Evolutionary conservation across 2,329 filamentous ascomycete species (phyloP), one percentile per base, ranked within the genome.

Genomic region (Decorospora gaudefroyi): DNA sequence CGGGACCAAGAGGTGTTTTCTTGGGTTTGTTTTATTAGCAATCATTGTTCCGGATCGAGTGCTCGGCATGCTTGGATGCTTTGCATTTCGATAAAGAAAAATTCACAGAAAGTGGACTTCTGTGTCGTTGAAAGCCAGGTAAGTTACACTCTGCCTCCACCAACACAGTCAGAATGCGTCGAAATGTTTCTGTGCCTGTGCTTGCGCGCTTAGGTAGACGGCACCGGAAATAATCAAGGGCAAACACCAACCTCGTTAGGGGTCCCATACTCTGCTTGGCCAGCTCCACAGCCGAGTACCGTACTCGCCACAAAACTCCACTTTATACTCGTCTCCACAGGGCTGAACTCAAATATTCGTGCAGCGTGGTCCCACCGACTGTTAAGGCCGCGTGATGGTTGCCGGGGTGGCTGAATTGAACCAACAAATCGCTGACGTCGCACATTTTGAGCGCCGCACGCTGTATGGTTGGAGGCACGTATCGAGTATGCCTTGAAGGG

Each of bases 401-500:
- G 32, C 27, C 33, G 43, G 35, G 23, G 29, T 40, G 35, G 33
- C 46, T 39, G 40, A 27, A 38, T 36, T 21, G 47, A 30, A 26
- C 10, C 19, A 18, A 32, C 42, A 50, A 40, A 45, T 53, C 43
- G 42, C 39, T 55, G 54, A 51, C 51, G 49, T 53, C 36, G 48
- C 33, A 35, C 27, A 48, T 44, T 36, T 31, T 15, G 13, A 22
- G 16, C 23, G 15, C 32, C 17, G 33, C 39, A 6, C 27, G 31
- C 16, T 53, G 29, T 50, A 28, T 57, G 45, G 53, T 32, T 28
- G 30, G 25, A 34, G 25, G 10, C 9, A 7, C 12, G 31, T 37
- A 41, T 46, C 39, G 39, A 57, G 42, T 55, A 28, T 57, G 54
- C 51, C 51, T 57, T 46, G 49, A 38, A n/a, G 27, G 18, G 19